These are phyloP conservation scores for Salix viminalis DNA, from an alignment of 345 rosid genomes.

Conservation along the genomic window DNA sequence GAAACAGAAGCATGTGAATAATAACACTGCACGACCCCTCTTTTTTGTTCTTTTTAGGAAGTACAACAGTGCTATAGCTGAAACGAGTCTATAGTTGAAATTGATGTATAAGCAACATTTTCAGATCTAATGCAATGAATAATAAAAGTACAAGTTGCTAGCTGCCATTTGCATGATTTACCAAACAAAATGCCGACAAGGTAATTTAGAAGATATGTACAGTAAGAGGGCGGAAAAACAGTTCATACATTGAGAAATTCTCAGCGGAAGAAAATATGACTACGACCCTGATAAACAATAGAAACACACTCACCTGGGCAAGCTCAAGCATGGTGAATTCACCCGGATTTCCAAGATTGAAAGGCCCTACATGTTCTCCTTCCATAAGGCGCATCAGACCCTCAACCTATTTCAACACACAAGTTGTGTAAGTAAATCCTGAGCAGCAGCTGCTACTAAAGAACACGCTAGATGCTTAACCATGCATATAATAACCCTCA, in stretches of 20 bases:
- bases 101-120: neutral
- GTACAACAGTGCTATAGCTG: neutral
- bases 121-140: neutral
- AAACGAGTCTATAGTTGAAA: neutral
- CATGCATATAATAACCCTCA: neutral
- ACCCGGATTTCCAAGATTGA: constrained; percentile 96
- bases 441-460: neutral
- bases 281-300: neutral
- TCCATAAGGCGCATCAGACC: constrained; percentile 95
- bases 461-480: neutral
- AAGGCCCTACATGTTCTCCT: constrained; percentile 94
- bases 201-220: neutral
- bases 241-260: neutral
- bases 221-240: neutral
- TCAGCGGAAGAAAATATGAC: neutral
- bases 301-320: constrained; percentile 52
- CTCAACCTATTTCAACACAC: constrained; percentile 54
- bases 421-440: neutral
- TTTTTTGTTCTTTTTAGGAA: no score
- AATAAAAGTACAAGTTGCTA: neutral
- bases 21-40: neutral
- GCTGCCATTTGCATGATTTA: neutral
- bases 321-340: constrained; percentile 99
- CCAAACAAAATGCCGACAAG: neutral
- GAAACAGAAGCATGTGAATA: neutral